Evolutionary conservation across 352 stramenopile species (phyloP), one percentile per base, ranked within the genome.

Genomic region (Aphanomyces euteiches): DNA sequence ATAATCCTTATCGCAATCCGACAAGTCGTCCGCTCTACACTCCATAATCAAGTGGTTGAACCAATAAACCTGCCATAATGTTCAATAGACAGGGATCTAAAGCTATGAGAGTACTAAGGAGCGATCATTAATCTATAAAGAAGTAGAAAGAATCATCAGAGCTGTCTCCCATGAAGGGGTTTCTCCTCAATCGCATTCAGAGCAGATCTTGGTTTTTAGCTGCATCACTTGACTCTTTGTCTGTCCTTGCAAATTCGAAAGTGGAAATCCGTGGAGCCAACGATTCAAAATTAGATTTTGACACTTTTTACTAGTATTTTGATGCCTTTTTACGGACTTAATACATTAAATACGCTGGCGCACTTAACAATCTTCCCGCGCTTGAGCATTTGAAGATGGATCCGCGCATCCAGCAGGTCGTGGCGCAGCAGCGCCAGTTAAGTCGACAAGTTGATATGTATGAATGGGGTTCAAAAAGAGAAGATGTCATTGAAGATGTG

Each of bases 171-270:
- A 34, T 47, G n/a, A 70, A 63, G 64, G 64, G 64, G 64, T 70
- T 41, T 70, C 64, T 70, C 64, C 64, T 70, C 64, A 70, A 70
- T 54, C 8, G 39, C 59, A 70, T 70, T 70, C 64, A 70, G 64
- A 70, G 64, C 64, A 70, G 64, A 70, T 70, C 64, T 70, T 70
- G 64, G 64, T 70, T 70, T 28, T 70, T 70, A 48, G 64, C 50
- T 63, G 48, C 64, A 70, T 70, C 64, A 70, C 53, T 36, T 70
- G 64, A 70, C n/a, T 12, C 10, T 8, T 7, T 13, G 15, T 67
- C 13, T 40, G 45, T 6, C 54, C 12, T 17, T 12, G 54, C 54
- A n/a, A 60, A 60, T 60, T 60, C 54, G 28, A 60, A 60, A 60
- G 19, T 60, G 54, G 19, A n/a, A 17, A 34, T 60, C 37, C 43